Conservation (phyloP, 805 yeast genomes). For the Candida ulmi region DNA sequence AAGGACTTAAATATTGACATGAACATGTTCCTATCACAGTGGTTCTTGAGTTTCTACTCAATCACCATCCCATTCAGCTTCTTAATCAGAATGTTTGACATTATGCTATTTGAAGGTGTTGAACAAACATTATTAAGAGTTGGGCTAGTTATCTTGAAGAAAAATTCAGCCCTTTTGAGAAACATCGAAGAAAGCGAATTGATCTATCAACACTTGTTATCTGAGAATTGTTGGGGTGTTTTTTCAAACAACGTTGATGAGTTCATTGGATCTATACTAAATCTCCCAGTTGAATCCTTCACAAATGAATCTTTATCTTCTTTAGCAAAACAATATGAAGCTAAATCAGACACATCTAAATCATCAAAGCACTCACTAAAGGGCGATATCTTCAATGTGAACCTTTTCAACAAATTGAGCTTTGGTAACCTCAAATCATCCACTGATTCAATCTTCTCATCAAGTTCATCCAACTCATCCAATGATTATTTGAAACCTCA, state of each 20-base stretch:
- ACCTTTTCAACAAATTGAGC: constrained; percentile 6
- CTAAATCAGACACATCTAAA: too few relatives aligned
- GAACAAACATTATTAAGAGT: constrained; percentile 51
- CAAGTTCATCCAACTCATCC: constrained; percentile 5
- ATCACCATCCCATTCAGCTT: constrained; percentile 53
- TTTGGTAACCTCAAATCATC: constrained; percentile 1
- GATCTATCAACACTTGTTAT: constrained; percentile 33
- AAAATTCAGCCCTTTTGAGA: constrained; percentile 36
- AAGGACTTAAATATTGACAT: constrained; percentile 31
- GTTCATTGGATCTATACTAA: constrained; percentile 26
- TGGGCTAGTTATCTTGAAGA: constrained; percentile 44
- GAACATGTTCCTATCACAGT: constrained; percentile 50
- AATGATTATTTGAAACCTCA: constrained; percentile 1
- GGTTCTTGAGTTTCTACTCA: constrained; percentile 59
- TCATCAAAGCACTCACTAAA: background rate
- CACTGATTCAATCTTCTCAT: constrained; percentile 7
- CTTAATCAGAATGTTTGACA: constrained; percentile 45
- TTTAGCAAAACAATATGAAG: constrained; percentile 5
- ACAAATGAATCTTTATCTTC: constrained; percentile 3
- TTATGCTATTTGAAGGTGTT: constrained; percentile 46
- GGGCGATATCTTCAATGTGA: constrained; percentile 10
- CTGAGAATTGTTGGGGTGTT: constrained; percentile 36
- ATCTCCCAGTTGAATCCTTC: constrained; percentile 12
- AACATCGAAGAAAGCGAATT: constrained; percentile 34
- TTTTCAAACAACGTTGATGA: constrained; percentile 31